Conservation (phyloP, 345 rosid species). For the Geranium brycei region DNA sequence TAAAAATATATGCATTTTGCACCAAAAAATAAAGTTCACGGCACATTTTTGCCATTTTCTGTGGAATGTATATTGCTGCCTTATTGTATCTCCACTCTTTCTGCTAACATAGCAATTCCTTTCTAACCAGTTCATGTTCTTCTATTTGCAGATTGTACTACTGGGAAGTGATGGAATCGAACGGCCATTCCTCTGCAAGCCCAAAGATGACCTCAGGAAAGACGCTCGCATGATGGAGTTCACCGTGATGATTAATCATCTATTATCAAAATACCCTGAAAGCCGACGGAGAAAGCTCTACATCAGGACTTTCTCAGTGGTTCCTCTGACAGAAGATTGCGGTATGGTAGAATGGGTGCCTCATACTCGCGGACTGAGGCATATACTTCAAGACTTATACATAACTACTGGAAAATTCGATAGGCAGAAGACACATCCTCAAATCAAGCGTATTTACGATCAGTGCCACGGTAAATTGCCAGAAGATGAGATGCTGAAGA, state of each 20-base stretch:
- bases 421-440: slow-evolving; percentile 85
- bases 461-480: slow-evolving; percentile 68
- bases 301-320: slow-evolving; percentile 86
- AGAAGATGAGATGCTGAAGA: slow-evolving; percentile 83
- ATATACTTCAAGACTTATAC: slow-evolving; percentile 83
- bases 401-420: slow-evolving; percentile 70
- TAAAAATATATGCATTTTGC: no score
- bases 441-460: slow-evolving; percentile 74
- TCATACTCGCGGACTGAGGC: slow-evolving; percentile 86
- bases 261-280: slow-evolving; percentile 86
- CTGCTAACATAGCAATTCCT: no score
- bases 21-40: no score
- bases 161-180: slow-evolving; percentile 90
- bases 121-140: slow-evolving; percentile 5
- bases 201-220: slow-evolving; percentile 94
- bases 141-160: slow-evolving; percentile 51
- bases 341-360: slow-evolving; percentile 99
- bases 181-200: slow-evolving; percentile 94
- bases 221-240: slow-evolving; percentile 99
- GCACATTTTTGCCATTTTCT: no score
- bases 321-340: slow-evolving; percentile 95
- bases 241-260: slow-evolving; percentile 88
- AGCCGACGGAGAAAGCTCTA: slow-evolving; percentile 88
- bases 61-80: no score
- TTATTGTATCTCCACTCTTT: no score